phyloP scores from a whole-genome alignment of 106 monocot genomes.

The Cymbidium sinense region DNA sequence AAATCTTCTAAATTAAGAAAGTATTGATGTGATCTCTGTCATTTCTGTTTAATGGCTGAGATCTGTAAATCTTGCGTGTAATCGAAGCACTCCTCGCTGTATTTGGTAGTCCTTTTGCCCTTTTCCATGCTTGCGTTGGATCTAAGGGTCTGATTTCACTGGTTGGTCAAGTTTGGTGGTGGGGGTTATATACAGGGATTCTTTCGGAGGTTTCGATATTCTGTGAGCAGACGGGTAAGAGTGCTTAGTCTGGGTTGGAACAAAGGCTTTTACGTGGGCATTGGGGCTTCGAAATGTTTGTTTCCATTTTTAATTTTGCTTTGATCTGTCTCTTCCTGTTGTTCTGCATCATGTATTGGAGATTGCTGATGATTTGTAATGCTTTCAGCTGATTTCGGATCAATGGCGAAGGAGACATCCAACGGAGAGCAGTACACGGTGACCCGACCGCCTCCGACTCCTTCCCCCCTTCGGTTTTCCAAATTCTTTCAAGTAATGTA shows the following conservation, averaged over 20 bases:
- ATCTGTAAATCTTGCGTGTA: background rate
- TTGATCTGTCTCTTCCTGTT: background rate
- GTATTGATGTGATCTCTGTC: background rate
- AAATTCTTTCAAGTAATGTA: constrained; percentile 54
- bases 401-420: constrained; percentile 52
- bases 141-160: background rate
- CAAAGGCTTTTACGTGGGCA: background rate
- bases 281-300: background rate
- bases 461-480: constrained; percentile 55
- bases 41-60: background rate
- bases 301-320: background rate
- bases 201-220: background rate
- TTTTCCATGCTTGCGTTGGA: background rate
- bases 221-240: background rate
- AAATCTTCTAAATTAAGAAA: constrained; percentile 7
- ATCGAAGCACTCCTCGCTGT: background rate
- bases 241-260: background rate
- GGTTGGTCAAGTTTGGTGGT: background rate
- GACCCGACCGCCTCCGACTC: constrained; percentile 41
- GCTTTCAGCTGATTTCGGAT: constrained; percentile 15
- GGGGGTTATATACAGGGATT: background rate
- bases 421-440: constrained; percentile 33
- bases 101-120: no score
- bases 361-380: constrained; percentile 1
- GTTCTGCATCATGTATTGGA: background rate